Evolutionary conservation across 1,139 yeast genomes (phyloP).

Genomic region (Groenewaldozyma auringiensis): DNA sequence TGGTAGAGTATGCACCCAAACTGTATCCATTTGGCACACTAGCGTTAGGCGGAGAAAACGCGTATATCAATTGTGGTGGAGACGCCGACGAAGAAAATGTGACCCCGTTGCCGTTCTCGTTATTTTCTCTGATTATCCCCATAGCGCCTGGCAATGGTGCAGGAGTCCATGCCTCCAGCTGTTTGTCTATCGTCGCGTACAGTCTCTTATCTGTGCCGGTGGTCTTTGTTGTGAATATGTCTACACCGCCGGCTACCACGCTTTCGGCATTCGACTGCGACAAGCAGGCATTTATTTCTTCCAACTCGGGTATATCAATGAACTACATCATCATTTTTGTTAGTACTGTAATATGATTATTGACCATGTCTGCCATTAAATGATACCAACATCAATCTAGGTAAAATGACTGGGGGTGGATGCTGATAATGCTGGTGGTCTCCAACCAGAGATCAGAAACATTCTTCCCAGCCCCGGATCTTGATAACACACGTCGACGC

Average conservation of each 20-base stretch:
- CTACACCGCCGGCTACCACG: slow-evolving; percentile 87
- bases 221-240: slow-evolving; percentile 87
- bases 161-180: slow-evolving; percentile 28
- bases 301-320: slow-evolving; percentile 86
- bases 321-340: slow-evolving; percentile 46
- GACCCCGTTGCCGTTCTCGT: neutral
- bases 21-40: neutral
- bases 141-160: slow-evolving; percentile 5
- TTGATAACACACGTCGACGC: neutral
- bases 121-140: neutral
- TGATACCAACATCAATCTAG: too few species aligned
- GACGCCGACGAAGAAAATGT: neutral
- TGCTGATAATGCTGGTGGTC: too few species aligned
- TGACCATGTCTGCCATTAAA: too few species aligned
- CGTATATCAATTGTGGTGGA: slow-evolving; percentile 1
- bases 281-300: slow-evolving; percentile 77
- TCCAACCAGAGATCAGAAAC: neutral
- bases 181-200: slow-evolving; percentile 80
- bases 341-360: too few species aligned
- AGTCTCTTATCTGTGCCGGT: slow-evolving; percentile 84
- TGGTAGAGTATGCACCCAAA: neutral
- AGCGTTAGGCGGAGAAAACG: slow-evolving; percentile 2
- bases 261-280: slow-evolving; percentile 84
- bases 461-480: neutral
- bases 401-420: too few species aligned